Percentiles rank a stretch among this genome's conserved stretches.
Evolutionary conservation across 2,329 filamentous ascomycete genomes (phyloP).

Genomic region (Fusarium sp.): DNA sequence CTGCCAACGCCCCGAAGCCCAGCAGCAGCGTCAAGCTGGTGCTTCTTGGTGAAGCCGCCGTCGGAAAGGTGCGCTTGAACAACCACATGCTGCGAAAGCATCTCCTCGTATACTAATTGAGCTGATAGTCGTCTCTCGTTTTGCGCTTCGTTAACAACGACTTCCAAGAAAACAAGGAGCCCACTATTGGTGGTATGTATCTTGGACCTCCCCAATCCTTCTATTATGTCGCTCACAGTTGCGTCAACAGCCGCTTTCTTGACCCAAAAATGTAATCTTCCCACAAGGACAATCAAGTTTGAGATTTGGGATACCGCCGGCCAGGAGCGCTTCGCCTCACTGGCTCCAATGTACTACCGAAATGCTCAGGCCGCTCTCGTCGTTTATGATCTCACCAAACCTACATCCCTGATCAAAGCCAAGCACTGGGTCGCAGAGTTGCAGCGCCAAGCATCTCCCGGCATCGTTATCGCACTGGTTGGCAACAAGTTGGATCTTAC

Average conservation of each 20-base stretch:
- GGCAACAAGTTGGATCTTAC: conserved; percentile 97
- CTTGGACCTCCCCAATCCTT: conserved; percentile 1
- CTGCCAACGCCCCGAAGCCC: conserved; percentile 80
- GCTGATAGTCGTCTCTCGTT: conserved; percentile 86
- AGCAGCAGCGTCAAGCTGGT: conserved; percentile 99
- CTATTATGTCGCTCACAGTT: conserved; percentile 23
- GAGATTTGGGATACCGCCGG: conserved; percentile 99
- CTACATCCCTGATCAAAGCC: conserved; percentile 93
- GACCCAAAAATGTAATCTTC: conserved; percentile 98
- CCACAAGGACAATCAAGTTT: conserved; percentile 90
- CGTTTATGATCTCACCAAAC: conserved; percentile 98
- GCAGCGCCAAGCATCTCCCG: conserved; percentile 93
- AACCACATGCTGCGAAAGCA: background rate
- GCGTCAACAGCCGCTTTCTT: conserved; percentile 82
- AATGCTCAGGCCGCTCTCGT: conserved; percentile 98
- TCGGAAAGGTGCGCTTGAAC: conserved; percentile 84
- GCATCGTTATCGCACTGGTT: conserved; percentile 96
- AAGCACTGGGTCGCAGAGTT: conserved; percentile 99
- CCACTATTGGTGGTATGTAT: conserved; percentile 90
- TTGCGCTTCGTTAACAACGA: conserved; percentile 99
- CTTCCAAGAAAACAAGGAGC: conserved; percentile 99
- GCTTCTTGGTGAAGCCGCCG: conserved; percentile 94
- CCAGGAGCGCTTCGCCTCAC: conserved; percentile 95
- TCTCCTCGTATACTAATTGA: conserved; percentile 37
- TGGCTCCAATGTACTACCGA: conserved; percentile 99